Evolutionary conservation across 2,329 filamentous ascomycete species (phyloP).

Genomic region (Fusarium sp.): DNA sequence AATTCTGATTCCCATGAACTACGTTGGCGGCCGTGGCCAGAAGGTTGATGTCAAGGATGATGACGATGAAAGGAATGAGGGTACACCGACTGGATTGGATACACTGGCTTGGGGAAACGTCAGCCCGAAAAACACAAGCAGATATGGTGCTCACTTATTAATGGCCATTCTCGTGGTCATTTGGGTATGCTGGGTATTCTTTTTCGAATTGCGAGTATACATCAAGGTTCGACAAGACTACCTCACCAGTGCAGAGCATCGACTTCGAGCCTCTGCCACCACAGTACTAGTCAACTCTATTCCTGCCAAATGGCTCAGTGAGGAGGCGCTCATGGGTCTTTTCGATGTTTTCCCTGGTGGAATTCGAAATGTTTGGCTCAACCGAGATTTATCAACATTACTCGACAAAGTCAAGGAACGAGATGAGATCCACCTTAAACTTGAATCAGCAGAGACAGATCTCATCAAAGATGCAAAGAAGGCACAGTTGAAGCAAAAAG

Average conservation of each 20-base stretch:
- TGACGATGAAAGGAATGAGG: slow-evolving; percentile 42
- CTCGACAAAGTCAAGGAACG: slow-evolving; percentile 85
- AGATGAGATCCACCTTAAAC: slow-evolving; percentile 74
- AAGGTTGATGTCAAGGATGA: slow-evolving; percentile 58
- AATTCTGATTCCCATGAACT: slow-evolving; percentile 88
- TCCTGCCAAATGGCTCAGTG: slow-evolving; percentile 88
- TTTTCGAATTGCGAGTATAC: slow-evolving; percentile 86
- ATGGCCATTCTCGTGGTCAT: slow-evolving; percentile 81
- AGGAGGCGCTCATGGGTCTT: slow-evolving; percentile 82
- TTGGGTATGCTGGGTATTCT: slow-evolving; percentile 90
- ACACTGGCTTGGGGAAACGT: slow-evolving; percentile 91
- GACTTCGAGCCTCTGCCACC: slow-evolving; percentile 91
- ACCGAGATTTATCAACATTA: slow-evolving; percentile 85
- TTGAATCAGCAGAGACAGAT: slow-evolving; percentile 87
- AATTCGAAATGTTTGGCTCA: slow-evolving; percentile 96
- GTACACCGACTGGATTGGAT: slow-evolving; percentile 73
- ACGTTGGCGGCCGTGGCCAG: slow-evolving; percentile 74
- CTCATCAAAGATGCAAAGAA: slow-evolving; percentile 85
- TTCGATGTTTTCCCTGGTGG: slow-evolving; percentile 98
- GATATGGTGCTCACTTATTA: slow-evolving; percentile 87
- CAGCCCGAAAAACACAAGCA: slow-evolving; percentile 69
- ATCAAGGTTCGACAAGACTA: slow-evolving; percentile 95
- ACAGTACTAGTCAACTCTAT: slow-evolving; percentile 95
- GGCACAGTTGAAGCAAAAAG: slow-evolving; percentile 76
- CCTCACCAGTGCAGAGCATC: slow-evolving; percentile 93